Percentiles rank a stretch among this genome's conserved stretches.
Conservation (phyloP, 1,284 basidiomycete genomes). For the Exobasidium cylindrosporum region DNA sequence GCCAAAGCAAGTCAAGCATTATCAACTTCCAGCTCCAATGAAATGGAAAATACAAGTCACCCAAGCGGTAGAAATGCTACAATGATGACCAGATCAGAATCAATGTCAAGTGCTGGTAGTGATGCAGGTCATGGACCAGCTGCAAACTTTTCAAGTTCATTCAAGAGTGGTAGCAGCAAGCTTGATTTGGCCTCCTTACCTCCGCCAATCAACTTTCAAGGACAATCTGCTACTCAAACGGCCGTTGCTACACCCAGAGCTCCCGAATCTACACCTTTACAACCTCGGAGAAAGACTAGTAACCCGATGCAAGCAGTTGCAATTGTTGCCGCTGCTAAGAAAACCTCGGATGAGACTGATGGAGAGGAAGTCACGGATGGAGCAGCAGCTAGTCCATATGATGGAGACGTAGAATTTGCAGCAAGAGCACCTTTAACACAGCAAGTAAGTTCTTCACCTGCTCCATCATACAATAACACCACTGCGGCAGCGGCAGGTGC, state of each 20-base stretch:
- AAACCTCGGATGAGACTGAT: constrained; percentile 23
- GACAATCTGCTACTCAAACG: constrained; percentile 10
- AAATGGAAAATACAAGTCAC: constrained; percentile 16
- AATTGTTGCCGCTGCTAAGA: constrained; percentile 14
- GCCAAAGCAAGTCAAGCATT: constrained; percentile 32
- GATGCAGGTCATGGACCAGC: constrained; percentile 5
- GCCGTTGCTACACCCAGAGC: constrained; percentile 16
- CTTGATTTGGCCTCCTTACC: constrained; percentile 33
- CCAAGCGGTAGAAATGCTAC: constrained; percentile 3
- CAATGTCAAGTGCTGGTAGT: constrained; percentile 21
- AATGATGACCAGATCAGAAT: constrained; percentile 16
- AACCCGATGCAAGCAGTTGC: constrained; percentile 23
- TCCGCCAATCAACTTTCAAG: constrained; percentile 13
- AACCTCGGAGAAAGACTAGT: constrained; percentile 26
- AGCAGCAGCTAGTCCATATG: constrained; percentile 41
- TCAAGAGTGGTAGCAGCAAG: constrained; percentile 14
- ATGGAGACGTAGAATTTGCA: constrained; percentile 48
- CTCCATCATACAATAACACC: background rate
- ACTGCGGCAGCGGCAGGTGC: background rate
- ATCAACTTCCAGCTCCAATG: constrained; percentile 31
- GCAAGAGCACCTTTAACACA: constrained; percentile 28
- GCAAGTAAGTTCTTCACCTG: background rate
- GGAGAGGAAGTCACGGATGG: constrained; percentile 24
- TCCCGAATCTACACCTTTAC: constrained; percentile 12
- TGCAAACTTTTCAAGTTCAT: constrained; percentile 1